Evolutionary conservation across 495 filamentous ascomycete genomes (phyloP), one percentile per base, ranked within the genome.

Genomic region (Neurospora sp.): DNA sequence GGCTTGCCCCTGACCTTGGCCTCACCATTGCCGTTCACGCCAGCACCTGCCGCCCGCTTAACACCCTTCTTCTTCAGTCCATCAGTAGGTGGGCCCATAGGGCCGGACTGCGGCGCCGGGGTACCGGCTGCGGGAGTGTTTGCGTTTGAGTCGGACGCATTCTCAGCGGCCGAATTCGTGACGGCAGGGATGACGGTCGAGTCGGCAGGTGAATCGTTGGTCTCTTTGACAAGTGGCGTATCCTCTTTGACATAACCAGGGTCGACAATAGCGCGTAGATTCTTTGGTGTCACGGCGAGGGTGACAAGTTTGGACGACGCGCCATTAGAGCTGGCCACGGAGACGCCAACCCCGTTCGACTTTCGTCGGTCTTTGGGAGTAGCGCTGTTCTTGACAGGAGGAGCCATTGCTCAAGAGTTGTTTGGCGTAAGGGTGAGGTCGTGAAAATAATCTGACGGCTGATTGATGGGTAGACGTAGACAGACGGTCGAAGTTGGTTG

Each of bases 1-100:
- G 96, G 95, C 85, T 97, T 95, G 72, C 93, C 92, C 75, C 92
- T 84, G 42, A 90, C 86, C 83, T 93, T 93, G 37, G 76, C 76
- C 71, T 82, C 80, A 39, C 84, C 83, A 62, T 81, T 85, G 44
- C 84, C 87, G 77, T 90, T 87, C 23, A 86, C 85, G 72, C 71
- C 84, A 70, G 83, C 81, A 42, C 71, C 75, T 73, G 82, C 73
- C 74, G 78, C 76, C 78, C 82, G 77, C 87, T 85, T 77, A 80
- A 86, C 79, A 71, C 89, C 83, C 86, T 92, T 88, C 83, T 91
- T 87, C 80, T 88, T 85, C 73, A 83, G 82, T 23, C 84, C 88
- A 42, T 89, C 88, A 86, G 84, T 74, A 85, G 88, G 69, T n/a
- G 85, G 85, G 2, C 83, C 84, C 85, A 87, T 87, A 40, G 78